phyloP scores from a whole-genome alignment of 164 flowering plant species.

The Akebia trifoliata region DNA sequence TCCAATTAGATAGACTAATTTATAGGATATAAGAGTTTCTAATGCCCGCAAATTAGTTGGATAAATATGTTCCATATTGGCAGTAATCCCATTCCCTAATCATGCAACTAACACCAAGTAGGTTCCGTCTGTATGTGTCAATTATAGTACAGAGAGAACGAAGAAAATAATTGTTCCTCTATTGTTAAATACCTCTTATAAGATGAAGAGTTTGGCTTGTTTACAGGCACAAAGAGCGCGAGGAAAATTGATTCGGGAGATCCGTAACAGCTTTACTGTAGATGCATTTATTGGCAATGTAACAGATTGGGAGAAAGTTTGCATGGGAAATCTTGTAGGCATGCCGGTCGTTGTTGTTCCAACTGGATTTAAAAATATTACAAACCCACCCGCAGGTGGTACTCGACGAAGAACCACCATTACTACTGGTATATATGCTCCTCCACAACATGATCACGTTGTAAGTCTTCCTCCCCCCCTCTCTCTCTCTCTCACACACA shows the following conservation, averaged over 20 bases:
- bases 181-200: neutral
- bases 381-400: slow-evolving; percentile 40
- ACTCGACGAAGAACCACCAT: slow-evolving; percentile 56
- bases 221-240: slow-evolving; percentile 89
- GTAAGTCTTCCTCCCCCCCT: slow-evolving; percentile 36
- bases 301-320: slow-evolving; percentile 91
- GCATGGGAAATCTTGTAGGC: slow-evolving; percentile 88
- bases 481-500: too few species aligned
- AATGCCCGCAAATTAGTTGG: too few species aligned
- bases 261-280: slow-evolving; percentile 58
- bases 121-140: too few species aligned
- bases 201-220: neutral
- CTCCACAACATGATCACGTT: slow-evolving; percentile 71
- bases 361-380: slow-evolving; percentile 52
- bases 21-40: too few species aligned
- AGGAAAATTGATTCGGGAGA: slow-evolving; percentile 66
- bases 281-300: slow-evolving; percentile 89
- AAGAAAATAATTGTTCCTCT: neutral
- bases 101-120: too few species aligned
- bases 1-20: too few species aligned
- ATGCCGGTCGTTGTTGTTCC: slow-evolving; percentile 81
- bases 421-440: slow-evolving; percentile 83
- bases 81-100: too few species aligned
- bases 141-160: too few species aligned
- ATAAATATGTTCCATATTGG: too few species aligned